These are phyloP conservation scores for Amoebophrya sp. DNA, from an alignment of 169 alveolate species.

Conservation along the genomic window DNA sequence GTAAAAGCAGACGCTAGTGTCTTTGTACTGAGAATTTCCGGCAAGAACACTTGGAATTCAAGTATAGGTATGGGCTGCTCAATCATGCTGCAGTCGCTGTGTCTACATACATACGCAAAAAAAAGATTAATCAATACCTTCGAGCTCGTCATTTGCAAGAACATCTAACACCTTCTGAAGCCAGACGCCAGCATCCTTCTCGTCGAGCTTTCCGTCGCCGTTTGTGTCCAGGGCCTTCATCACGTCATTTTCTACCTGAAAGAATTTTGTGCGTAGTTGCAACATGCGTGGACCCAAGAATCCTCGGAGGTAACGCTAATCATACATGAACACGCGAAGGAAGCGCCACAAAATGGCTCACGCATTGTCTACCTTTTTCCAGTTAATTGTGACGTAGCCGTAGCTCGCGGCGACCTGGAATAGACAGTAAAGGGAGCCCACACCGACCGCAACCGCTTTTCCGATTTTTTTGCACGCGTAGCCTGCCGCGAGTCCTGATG, in stretches of 20 bases:
- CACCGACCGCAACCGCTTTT: not conserved
- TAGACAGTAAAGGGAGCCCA: not conserved
- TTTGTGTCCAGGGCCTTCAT: not conserved
- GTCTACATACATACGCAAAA: too few relatives aligned
- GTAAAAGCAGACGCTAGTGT: too few relatives aligned
- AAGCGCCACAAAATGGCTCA: too few relatives aligned
- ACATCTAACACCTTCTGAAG: not conserved
- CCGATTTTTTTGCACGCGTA: conserved; percentile 3
- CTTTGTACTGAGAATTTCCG: too few relatives aligned
- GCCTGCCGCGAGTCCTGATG: not conserved
- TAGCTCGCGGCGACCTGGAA: not conserved
- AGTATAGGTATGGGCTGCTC: too few relatives aligned
- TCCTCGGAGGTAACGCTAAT: too few relatives aligned
- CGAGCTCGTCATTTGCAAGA: not conserved
- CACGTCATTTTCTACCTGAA: not conserved
- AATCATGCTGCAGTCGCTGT: too few relatives aligned
- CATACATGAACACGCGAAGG: too few relatives aligned
- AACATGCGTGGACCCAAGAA: too few relatives aligned
- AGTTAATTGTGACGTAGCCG: not conserved
- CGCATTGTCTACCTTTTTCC: not conserved
- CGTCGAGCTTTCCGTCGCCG: not conserved
- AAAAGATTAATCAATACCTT: too few relatives aligned
- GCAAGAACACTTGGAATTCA: too few relatives aligned
- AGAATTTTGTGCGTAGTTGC: too few relatives aligned
- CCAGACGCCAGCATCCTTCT: not conserved